Conservation (phyloP, 2,329 filamentous ascomycete species). For the Venturia carpophila region DNA sequence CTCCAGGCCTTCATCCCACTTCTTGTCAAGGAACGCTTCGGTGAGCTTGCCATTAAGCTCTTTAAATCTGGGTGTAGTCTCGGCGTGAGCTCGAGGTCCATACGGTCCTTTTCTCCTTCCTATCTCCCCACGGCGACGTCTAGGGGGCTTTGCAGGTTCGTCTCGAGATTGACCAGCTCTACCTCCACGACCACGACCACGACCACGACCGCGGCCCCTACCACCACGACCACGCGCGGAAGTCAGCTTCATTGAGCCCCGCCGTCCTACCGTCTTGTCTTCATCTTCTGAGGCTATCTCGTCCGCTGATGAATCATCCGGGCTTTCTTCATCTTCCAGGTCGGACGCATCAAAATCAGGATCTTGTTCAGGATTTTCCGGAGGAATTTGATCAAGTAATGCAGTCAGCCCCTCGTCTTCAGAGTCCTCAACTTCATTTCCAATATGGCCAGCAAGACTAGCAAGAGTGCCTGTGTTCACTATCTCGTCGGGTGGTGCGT, state of each 20-base stretch:
- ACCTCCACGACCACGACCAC: slow-evolving; percentile 13
- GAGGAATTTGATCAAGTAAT: background rate
- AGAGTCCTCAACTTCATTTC: slow-evolving; percentile 17
- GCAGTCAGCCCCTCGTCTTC: slow-evolving; percentile 24
- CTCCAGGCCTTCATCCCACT: slow-evolving; percentile 53
- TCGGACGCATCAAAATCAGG: slow-evolving; percentile 5
- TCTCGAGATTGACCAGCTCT: slow-evolving; percentile 15
- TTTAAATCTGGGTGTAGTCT: slow-evolving; percentile 65
- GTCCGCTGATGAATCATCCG: background rate
- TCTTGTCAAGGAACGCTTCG: slow-evolving; percentile 55
- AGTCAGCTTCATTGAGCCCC: background rate
- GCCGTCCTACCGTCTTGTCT: background rate
- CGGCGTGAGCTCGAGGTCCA: slow-evolving; percentile 50
- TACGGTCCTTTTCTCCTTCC: slow-evolving; percentile 25
- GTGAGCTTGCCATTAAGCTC: slow-evolving; percentile 58
- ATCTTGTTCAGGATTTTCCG: slow-evolving; percentile 1
- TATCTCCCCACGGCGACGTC: slow-evolving; percentile 3
- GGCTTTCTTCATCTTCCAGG: slow-evolving; percentile 1
- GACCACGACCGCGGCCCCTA: slow-evolving; percentile 2
- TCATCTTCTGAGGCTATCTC: slow-evolving; percentile 3
- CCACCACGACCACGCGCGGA: slow-evolving; percentile 10
- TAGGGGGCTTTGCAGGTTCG: background rate
- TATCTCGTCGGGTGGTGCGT: background rate
- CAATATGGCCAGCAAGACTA: slow-evolving; percentile 20
- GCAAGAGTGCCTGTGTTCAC: background rate